Conservation (phyloP, 176 grass and related monocot species). For the Zea luxurians region DNA sequence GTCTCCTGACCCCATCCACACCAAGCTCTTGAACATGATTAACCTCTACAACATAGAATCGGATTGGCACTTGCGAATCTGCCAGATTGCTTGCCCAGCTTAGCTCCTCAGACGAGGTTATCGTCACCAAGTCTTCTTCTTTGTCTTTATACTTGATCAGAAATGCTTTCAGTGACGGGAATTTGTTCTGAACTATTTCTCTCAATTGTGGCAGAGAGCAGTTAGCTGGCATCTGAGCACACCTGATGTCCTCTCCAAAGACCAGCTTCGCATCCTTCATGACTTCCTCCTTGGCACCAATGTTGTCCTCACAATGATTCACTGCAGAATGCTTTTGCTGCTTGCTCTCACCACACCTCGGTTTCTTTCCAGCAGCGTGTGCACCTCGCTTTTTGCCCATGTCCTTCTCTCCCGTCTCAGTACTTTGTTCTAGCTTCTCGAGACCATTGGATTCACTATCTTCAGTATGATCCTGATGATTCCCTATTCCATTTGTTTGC, state of each 20-base stretch:
- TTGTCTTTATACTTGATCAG: constrained; percentile 74
- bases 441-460: neutral
- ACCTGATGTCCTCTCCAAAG: constrained; percentile 72
- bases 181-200: constrained; percentile 60
- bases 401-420: neutral
- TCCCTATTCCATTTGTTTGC: neutral
- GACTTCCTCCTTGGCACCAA: constrained; percentile 35
- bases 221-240: constrained; percentile 52
- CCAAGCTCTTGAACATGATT: constrained; percentile 51
- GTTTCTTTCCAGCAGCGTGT: constrained; percentile 5
- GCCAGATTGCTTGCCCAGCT: constrained; percentile 45
- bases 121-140: constrained; percentile 67
- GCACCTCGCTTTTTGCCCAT: neutral
- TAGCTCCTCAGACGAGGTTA: constrained; percentile 67
- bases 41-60: constrained; percentile 53
- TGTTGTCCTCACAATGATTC: constrained; percentile 28
- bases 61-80: constrained; percentile 43
- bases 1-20: constrained; percentile 41
- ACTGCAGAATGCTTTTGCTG: constrained; percentile 10
- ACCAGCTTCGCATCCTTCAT: constrained; percentile 63
- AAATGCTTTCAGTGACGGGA: constrained; percentile 57
- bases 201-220: constrained; percentile 56
- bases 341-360: neutral
- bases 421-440: constrained; percentile 2
- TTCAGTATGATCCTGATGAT: neutral